Evolutionary conservation across 179 eudicot genomes (phyloP).

Genomic region (Silene coronaria): DNA sequence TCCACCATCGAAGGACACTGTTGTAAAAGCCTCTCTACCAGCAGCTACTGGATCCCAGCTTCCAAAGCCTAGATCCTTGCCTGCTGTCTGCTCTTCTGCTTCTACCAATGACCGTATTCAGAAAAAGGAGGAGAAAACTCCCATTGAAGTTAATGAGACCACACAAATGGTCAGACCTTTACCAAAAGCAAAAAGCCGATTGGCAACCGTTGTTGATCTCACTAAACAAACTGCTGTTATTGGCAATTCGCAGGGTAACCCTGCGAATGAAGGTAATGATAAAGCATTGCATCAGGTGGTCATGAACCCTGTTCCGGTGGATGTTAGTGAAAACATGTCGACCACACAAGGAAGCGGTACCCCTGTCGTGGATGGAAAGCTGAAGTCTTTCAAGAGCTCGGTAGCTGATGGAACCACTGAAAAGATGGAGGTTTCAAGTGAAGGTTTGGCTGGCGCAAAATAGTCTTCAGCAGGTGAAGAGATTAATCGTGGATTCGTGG

Average conservation of each 20-base stretch:
- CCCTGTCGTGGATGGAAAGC: conserved; percentile 15
- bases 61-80: conserved; percentile 21
- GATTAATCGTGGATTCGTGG: conserved; percentile 21
- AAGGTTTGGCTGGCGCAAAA: conserved; percentile 7
- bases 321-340: conserved; percentile 8
- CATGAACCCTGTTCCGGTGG: neutral
- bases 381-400: conserved; percentile 6
- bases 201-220: conserved; percentile 11
- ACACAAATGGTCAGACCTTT: conserved; percentile 10
- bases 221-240: conserved; percentile 15
- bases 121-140: conserved; percentile 16
- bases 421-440: conserved; percentile 18
- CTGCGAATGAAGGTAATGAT: conserved; percentile 7
- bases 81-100: conserved; percentile 13
- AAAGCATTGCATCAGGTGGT: conserved; percentile 1
- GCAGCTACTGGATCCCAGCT: conserved; percentile 13
- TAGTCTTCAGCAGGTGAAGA: conserved; percentile 9
- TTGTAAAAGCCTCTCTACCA: conserved; percentile 12
- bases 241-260: conserved; percentile 10
- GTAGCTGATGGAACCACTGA: conserved; percentile 7
- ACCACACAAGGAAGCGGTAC: conserved; percentile 15
- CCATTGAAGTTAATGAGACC: conserved; percentile 12
- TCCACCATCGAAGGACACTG: conserved; percentile 11
- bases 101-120: conserved; percentile 12
- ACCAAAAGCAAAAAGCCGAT: conserved; percentile 18